These are phyloP conservation scores for Pythium pyrilobum DNA, from an alignment of 352 stramenopile genomes.

Conservation along the genomic window DNA sequence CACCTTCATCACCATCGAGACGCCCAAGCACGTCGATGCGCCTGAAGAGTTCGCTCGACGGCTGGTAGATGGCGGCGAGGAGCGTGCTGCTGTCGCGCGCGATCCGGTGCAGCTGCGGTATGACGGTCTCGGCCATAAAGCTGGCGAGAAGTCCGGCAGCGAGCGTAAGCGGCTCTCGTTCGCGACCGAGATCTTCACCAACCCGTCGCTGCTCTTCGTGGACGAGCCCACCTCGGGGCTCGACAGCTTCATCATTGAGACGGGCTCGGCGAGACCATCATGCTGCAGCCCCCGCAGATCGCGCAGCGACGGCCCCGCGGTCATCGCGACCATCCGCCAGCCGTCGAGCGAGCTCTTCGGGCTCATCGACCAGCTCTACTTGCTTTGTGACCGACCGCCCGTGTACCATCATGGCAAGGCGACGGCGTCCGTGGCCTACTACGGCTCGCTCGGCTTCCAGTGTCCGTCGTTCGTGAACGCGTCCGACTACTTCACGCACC, in stretches of 20 bases:
- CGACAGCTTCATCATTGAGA: conserved; percentile 58
- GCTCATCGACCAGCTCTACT: conserved; percentile 54
- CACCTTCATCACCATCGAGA: not conserved
- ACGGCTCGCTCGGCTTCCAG: conserved; percentile 42
- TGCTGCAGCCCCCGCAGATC: conserved; percentile 50
- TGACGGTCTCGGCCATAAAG: conserved; percentile 44
- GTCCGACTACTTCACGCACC: conserved; percentile 61
- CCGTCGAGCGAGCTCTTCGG: conserved; percentile 63
- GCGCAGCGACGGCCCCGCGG: conserved; percentile 67
- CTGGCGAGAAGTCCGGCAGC: conserved; percentile 86
- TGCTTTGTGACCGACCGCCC: conserved; percentile 40
- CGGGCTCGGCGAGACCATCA: conserved; percentile 13
- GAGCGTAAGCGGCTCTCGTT: conserved; percentile 85
- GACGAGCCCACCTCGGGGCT: conserved; percentile 82
- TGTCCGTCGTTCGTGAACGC: conserved; percentile 57
- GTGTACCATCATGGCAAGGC: conserved; percentile 60
- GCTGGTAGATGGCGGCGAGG: conserved; percentile 12
- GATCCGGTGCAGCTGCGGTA: conserved; percentile 59
- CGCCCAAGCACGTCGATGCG: not conserved
- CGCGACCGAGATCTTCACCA: conserved; percentile 70
- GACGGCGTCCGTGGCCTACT: conserved; percentile 50
- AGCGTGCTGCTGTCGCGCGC: conserved; percentile 34
- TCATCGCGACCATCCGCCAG: conserved; percentile 87
- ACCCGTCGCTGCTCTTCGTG: conserved; percentile 77
- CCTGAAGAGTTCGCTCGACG: conserved; percentile 28